Evolutionary conservation across 1,284 basidiomycete genomes (phyloP), one percentile per base, ranked within the genome.

Genomic region (Cutaneotrichosporon sp.): DNA sequence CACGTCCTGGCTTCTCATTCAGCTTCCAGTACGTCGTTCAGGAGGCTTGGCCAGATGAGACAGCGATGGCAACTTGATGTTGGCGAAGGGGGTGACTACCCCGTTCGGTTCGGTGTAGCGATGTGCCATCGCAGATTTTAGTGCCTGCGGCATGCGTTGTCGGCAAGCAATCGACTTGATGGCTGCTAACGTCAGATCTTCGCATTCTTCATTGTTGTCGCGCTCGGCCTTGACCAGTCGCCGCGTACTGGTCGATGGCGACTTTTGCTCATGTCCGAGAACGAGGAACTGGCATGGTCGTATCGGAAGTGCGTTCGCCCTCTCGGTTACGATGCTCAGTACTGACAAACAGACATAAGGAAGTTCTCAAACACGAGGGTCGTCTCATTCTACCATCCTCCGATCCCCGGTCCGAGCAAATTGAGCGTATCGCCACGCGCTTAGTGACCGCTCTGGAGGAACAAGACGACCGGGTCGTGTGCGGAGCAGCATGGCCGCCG

Each of bases 201-300:
- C 54, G 77, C 77, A 0, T 51, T 78, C 19, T 78, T 77, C 54
- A 62, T 80, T 39, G 74, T 79, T 24, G 65, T 80, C 17, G 78
- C 78, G 0, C 64, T 79, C 22, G 78, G 78, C 0, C 63, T 79
- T 11, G 76, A 80, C 52, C 78, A 79, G 63, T 68, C 69, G 43
- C 75, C 76, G 4, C 58, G 68, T 14, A 79, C 78, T 0, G 67
- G 74, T 4, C 60, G 79, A 49, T 80, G 79, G 79, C 61, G 79
- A n/a, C 59, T 80, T 26, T 59, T 80, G 19, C 62, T 80, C 43
- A 79, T 80, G 78, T 72, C 70, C 3, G 77, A 79, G 54, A 51
- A 67, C 34, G 79, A 80, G 54, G 79, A 80, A 62, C 64, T 77
- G 52, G 72, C 75, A 25, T 79, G 79, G 79, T 73, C 75, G 3